A percentile compares a stretch with the other conserved stretches of the same genome.
phyloP scores from a whole-genome alignment of 768 basidiomycete species.

The Podaxis mareebaensis region DNA sequence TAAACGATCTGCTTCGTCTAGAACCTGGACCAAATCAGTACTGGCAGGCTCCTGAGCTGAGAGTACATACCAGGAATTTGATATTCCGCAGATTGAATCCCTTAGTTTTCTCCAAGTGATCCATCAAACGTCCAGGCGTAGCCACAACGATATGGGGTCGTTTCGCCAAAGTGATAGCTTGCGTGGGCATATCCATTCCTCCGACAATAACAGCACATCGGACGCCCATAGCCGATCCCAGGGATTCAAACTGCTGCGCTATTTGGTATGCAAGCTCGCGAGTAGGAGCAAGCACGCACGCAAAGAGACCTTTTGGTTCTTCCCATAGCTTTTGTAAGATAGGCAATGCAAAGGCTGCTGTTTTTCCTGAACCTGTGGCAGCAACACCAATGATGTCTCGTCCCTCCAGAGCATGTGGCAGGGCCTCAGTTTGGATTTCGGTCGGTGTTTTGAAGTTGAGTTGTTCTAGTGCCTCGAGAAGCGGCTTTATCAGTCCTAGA shows the following conservation, averaged over 20 bases:
- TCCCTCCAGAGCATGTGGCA: constrained; percentile 88
- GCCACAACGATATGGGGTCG: constrained; percentile 94
- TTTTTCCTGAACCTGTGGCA: constrained; percentile 96
- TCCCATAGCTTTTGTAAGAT: constrained; percentile 97
- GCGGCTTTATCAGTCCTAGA: constrained; percentile 86
- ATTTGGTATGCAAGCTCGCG: constrained; percentile 98
- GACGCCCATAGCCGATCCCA: constrained; percentile 92
- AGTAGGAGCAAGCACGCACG: constrained; percentile 94
- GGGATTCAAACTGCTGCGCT: constrained; percentile 90
- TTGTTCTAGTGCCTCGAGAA: constrained; percentile 82
- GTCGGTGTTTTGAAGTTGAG: constrained; percentile 86
- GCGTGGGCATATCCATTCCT: constrained; percentile 88
- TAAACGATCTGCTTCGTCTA: constrained; percentile 95
- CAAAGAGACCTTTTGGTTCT: constrained; percentile 90
- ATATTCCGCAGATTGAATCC: constrained; percentile 87
- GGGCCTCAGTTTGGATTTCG: constrained; percentile 81
- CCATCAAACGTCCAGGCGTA: constrained; percentile 89
- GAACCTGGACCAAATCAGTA: constrained; percentile 55
- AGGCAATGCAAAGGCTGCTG: constrained; percentile 94
- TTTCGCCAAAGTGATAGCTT: constrained; percentile 91
- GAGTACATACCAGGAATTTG: constrained; percentile 77
- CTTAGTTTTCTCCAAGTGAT: constrained; percentile 96
- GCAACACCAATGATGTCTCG: constrained; percentile 99
- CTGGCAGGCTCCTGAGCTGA: neutral
- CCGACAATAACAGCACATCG: constrained; percentile 93